A percentile compares a stretch with the other conserved stretches of the same genome.
Conservation (phyloP, 2,329 filamentous ascomycete genomes). For the Apiospora koreana region DNA sequence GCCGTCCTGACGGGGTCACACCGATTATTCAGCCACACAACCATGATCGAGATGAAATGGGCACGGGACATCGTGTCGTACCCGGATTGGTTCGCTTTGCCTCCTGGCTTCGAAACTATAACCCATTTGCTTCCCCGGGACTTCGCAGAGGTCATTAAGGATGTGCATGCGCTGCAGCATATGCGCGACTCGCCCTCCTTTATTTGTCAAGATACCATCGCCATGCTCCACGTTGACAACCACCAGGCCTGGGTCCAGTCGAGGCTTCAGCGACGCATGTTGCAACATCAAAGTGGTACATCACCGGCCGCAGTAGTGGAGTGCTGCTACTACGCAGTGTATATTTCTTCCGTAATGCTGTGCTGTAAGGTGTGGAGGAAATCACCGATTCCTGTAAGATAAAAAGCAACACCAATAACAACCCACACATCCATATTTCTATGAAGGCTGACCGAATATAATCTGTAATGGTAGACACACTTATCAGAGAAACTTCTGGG, state of each 20-base stretch:
- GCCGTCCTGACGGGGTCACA: background rate
- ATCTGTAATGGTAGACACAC: background rate
- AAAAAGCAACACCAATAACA: background rate
- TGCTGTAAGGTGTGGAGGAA: background rate
- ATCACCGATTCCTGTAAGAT: background rate
- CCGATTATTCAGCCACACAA: background rate
- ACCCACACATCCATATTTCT: background rate
- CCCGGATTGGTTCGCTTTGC: background rate
- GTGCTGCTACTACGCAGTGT: background rate
- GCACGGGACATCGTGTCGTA: background rate
- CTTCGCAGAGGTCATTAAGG: background rate
- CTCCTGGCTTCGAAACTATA: background rate
- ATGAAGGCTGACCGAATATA: background rate
- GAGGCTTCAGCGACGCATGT: background rate
- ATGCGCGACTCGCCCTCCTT: background rate
- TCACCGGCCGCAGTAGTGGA: background rate
- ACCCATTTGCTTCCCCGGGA: background rate
- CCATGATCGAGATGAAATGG: background rate
- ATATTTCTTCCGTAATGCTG: background rate
- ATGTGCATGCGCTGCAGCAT: background rate
- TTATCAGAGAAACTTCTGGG: background rate
- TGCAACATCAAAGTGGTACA: background rate
- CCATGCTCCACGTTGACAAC: background rate
- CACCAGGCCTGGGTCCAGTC: background rate
- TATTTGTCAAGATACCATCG: background rate